Percentiles rank a stretch among this genome's conserved stretches.
These are phyloP conservation scores for Emydomyces testavorans DNA, from an alignment of 2,329 filamentous ascomycete species.

Conservation along the genomic window DNA sequence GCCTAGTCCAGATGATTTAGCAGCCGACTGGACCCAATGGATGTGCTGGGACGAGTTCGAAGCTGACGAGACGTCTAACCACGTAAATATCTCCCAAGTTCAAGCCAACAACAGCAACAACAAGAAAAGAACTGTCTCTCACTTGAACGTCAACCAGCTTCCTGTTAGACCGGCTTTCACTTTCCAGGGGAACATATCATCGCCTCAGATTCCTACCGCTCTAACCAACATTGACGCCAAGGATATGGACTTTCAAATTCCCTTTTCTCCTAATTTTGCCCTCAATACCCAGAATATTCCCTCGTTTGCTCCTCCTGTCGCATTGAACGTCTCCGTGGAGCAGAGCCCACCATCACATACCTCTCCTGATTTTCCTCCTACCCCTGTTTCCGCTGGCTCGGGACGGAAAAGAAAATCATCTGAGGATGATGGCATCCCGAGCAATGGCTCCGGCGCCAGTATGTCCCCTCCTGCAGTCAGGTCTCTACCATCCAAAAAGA, in stretches of 20 bases:
- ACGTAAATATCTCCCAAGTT: conserved; percentile 18
- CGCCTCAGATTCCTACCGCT: conserved; percentile 4
- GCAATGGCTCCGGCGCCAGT: conserved; percentile 42
- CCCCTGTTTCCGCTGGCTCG: conserved; percentile 10
- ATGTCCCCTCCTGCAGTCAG: conserved; percentile 38
- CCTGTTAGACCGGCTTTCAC: conserved; percentile 3
- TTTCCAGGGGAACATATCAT: conserved; percentile 9
- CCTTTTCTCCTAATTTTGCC: conserved; percentile 10
- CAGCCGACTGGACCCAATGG: conserved; percentile 37
- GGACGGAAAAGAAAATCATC: conserved; percentile 13
- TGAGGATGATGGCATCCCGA: conserved; percentile 23
- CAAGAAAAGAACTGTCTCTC: not conserved
- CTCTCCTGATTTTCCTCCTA: conserved; percentile 7
- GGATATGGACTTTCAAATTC: conserved; percentile 1
- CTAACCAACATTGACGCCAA: not conserved
- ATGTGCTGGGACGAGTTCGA: conserved; percentile 36
- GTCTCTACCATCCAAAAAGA: conserved; percentile 66
- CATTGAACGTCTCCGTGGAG: conserved; percentile 4
- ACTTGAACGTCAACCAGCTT: not conserved
- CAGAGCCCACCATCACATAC: not conserved
- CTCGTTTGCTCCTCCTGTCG: conserved; percentile 1
- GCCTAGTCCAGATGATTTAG: conserved; percentile 21
- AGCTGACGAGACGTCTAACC: conserved; percentile 23
- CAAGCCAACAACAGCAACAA: conserved; percentile 10
- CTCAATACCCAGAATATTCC: conserved; percentile 5